phyloP scores from a whole-genome alignment of 306 rosid genomes.

The Quercus bicolor region DNA sequence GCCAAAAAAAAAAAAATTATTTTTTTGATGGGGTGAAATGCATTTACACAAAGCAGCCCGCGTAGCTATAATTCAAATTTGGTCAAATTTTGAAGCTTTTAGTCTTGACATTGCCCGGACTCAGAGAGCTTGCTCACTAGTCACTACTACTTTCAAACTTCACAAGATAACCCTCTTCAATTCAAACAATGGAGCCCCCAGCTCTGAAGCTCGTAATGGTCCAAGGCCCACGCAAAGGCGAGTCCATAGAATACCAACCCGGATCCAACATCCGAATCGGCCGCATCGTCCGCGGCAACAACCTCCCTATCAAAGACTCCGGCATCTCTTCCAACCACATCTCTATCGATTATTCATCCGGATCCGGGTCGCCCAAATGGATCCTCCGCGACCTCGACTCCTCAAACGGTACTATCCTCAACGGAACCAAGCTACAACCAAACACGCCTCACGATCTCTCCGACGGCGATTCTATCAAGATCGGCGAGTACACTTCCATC shows the following conservation, averaged over 20 bases:
- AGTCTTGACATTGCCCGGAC: too few species aligned
- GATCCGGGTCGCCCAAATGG: constrained; percentile 42
- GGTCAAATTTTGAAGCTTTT: background rate
- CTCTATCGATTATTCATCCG: constrained; percentile 37
- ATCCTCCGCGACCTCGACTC: constrained; percentile 63
- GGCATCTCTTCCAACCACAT: constrained; percentile 80
- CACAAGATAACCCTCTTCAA: background rate
- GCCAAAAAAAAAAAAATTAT: too few species aligned
- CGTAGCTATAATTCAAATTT: background rate
- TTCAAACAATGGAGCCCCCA: constrained; percentile 37
- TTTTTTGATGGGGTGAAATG: too few species aligned
- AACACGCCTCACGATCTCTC: constrained; percentile 30
- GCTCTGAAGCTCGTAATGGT: constrained; percentile 45
- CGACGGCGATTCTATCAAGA: constrained; percentile 53
- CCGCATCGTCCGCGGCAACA: constrained; percentile 64
- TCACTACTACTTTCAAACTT: background rate
- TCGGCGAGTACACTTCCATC: constrained; percentile 65
- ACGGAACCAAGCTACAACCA: constrained; percentile 37
- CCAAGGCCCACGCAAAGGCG: constrained; percentile 66
- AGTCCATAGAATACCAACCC: constrained; percentile 46
- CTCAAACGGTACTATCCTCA: constrained; percentile 79
- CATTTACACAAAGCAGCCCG: background rate
- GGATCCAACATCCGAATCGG: constrained; percentile 54
- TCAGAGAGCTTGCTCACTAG: background rate
- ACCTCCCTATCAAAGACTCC: constrained; percentile 56